Base-by-base conservation (phyloP, 2,329 filamentous ascomycete genomes). In the Ophiosphaerella herpotricha region DNA sequence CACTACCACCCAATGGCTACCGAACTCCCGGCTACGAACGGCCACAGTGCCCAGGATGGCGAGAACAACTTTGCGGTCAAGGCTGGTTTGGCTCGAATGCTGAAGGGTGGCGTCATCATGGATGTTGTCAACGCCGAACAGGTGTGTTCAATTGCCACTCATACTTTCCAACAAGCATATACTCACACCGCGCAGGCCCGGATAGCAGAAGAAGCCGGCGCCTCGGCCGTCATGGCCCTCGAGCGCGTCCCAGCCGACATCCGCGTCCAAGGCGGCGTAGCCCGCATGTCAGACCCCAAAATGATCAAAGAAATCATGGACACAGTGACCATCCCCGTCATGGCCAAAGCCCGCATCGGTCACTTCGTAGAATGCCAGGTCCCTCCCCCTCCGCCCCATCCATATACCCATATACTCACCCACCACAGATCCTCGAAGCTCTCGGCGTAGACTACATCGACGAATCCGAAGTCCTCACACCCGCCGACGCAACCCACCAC, bases 21-120 rank as follows among this genome's bases (percentile, higher is more conserved):
- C 50, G 76, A 80, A 71, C 73, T 80, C 44, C 78, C 78, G 55
- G 77, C 76, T 46, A 73, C 73, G 48, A 78, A 78, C 51, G 75
- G 75, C 64, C 58, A 72, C 58, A 58, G 61, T 48, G 63, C 75
- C 41, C 73, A 75, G 58, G 78, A 80, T 58, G 72, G 72, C 53
- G 73, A 76, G 61, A 75, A 77, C 61, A 81, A 85, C 75, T 96
- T 97, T 76, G 87, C 87, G 62, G 87, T 97, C 82, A 99, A 99
- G 84, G 89, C 91, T 46, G 94, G 93, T 52, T 82, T 99, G 59
- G 94, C 94, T 21, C 89, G 96, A 77, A 99, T 99, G 94, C 81
- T 97, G 77, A 97, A 97, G 82, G 94, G 94, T 73, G 94, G 94
- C 68, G 94, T 99, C 60, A 99, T 99, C 77, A 99, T 99, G 94